Base-by-base conservation (phyloP, 768 basidiomycete species). In the Suillus bovinus region DNA sequence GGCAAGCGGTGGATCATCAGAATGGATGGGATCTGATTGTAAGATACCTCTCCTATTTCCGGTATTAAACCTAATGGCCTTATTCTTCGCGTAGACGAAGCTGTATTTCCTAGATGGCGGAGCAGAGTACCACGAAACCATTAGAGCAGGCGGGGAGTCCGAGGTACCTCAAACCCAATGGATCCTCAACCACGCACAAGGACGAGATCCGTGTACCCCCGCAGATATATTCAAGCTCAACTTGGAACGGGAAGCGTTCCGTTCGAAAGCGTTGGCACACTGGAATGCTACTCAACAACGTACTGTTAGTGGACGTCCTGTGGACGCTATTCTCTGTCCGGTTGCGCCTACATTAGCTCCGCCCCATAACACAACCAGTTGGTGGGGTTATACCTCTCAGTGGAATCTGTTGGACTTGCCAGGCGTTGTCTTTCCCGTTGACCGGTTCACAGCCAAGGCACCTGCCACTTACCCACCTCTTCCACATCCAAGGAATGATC, bases 331-430 rank as follows among this genome's bases (percentile, higher is more conserved):
- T 61, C 75, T 84, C 13, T 76, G 77, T 63, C 83, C 84, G 17
- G 76, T 77, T 46, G 77, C 80, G 36, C 77, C 83, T 2, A 81
- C 79, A 27, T 68, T 83, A 5, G 82, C 83, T 33, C 77, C 81
- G 7, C 82, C 79, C 9, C 82, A 83, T 59, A 78, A 80, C 63
- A 77, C 76, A 5, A 80, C 78, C 14, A 72, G 77, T n/a, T 83
- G 80, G 78, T 81, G 81, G 80, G 75, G 77, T 8, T 84, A 83
- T 67, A 80, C 79, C 7, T 79, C 80, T 2, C 79, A 84, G 65
- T 84, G 83, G 82, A 85, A 85, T 67, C 65, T 85, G 59, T 65
- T 79, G 64, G 83, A 85, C 69, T 81, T 80, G 59, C 77, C 83
- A 11, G 77, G 77, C 22, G 78, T 77, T 22, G 80, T 78, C 4